Base-by-base conservation (phyloP, 257 asterid genomes). In the Solanum chaucha region DNA sequence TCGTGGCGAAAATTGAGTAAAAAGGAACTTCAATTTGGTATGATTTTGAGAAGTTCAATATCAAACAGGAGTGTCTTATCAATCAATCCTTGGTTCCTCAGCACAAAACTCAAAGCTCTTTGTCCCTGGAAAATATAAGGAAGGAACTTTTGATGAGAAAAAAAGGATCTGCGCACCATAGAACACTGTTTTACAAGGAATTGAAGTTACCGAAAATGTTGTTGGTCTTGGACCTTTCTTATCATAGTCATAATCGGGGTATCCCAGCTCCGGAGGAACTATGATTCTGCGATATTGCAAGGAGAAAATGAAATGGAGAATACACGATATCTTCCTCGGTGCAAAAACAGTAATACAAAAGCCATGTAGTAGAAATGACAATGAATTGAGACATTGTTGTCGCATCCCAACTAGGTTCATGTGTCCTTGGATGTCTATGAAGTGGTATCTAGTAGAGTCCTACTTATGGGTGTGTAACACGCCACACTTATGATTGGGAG, bases 141-240 rank as follows among this genome's bases (percentile, higher is more conserved):
- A 84, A 51, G 86, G 67, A 44, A 34, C 34, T 72, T 86, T 72
- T 28, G 67, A 64, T 48, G 70, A 78, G 65, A 85, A 86, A 71
- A 72, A 72, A 86, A 85, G 55, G 68, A 46, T 20, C 41, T 19
- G 85, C 5, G 19, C 22, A 19, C 59, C 28, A 36, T 26, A 17
- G 35, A 58, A 55, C 72, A 34, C 85, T 35, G 58, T 20, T 48
- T 59, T 6, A 77, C 34, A 28, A 89, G 84, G 28, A 61, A 6
- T 51, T 22, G 48, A 48, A 80, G 87, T 86, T 95, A 97, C 99
- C 95, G 99, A 97, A 91, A 97, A 97, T 24, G 99, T 96, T 10
- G 98, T 93, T 92, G 99, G 99, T 87, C 94, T 91, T 48, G 99
- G 99, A 89, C 99, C 99, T 92, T 94, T 93, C 95, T 93, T 97